Base-by-base conservation (phyloP, 2,329 filamentous ascomycete species). In the Epichloe elymi region DNA sequence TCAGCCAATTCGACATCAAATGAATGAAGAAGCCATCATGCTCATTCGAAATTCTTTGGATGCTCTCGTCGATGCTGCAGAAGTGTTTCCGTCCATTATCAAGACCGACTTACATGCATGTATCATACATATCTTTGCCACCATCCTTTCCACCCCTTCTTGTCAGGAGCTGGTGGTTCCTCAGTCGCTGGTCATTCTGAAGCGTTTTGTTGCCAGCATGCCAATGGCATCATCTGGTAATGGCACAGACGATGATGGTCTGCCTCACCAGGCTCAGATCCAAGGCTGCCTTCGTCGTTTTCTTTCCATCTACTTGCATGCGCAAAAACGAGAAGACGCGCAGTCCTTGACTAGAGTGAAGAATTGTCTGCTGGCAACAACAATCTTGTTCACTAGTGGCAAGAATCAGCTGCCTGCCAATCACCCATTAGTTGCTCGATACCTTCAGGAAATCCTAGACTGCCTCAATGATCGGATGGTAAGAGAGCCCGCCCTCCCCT, bases 21-120 rank as follows among this genome's bases (percentile, higher is more conserved):
- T 95, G 60, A 90, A 86, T 1, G 90, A 96, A 59, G 91, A 97
- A 65, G 86, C 88, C 1, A 78, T 94, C 17, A 74, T 84, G 2
- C 79, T 98, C 3, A 81, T 96, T 47, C 82, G 83, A 23, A 82
- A 86, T 2, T 84, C 88, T 0, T 75, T 98, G 2, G 86, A 90
- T 53, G 88, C 93, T 1, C 79, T 98, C 2, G 93, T 97, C 3
- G 88, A 97, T 62, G 90, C 93, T 1, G 90, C 93, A 6, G 88
- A 94, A 55, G 89, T 97, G 15, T 98, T 98, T 68, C 94, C 94
- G 0, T 82, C 87, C 2, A 90, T 98, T 60, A 98, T 98, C 72
- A 93, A 93, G 63, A 91, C 89, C 10, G 93, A 98, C 65, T 76
- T 98, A 6, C 89, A 97, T 63, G 91, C 93, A 39, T 97, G 91